phyloP scores from a whole-genome alignment of 2,329 filamentous ascomycete genomes.

The Tricladium varicosporioides region DNA sequence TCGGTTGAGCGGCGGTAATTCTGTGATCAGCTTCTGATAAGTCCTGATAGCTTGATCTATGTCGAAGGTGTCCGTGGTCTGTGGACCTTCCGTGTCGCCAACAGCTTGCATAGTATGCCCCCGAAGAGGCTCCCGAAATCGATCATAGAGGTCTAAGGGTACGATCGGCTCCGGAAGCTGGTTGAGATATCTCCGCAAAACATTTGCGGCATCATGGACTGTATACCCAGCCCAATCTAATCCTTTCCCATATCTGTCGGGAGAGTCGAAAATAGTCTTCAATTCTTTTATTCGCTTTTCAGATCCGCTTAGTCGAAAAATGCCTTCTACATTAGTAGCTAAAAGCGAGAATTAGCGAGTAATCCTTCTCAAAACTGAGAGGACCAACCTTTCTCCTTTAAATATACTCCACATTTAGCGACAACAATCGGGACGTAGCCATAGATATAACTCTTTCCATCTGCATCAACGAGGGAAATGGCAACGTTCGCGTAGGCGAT shows the following conservation, averaged over 20 bases:
- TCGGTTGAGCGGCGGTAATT: conserved; percentile 87
- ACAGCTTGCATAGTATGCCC: conserved; percentile 65
- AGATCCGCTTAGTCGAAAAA: conserved; percentile 92
- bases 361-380: background rate
- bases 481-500: conserved; percentile 98
- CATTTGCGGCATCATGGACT: conserved; percentile 96
- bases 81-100: conserved; percentile 64
- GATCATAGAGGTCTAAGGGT: conserved; percentile 87
- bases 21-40: conserved; percentile 89
- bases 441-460: conserved; percentile 95
- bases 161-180: conserved; percentile 96
- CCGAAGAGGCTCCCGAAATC: conserved; percentile 81
- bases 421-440: conserved; percentile 98
- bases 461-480: conserved; percentile 89
- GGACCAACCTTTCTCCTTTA: conserved; percentile 91
- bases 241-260: conserved; percentile 93
- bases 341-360: conserved; percentile 12
- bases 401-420: conserved; percentile 93
- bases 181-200: conserved; percentile 91
- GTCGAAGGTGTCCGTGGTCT: conserved; percentile 73
- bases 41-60: conserved; percentile 71
- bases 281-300: conserved; percentile 98
- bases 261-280: conserved; percentile 87
- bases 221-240: conserved; percentile 97
- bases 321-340: conserved; percentile 95